phyloP scores from a whole-genome alignment of 2,329 filamentous ascomycete genomes.

The Microsporum audouinii region DNA sequence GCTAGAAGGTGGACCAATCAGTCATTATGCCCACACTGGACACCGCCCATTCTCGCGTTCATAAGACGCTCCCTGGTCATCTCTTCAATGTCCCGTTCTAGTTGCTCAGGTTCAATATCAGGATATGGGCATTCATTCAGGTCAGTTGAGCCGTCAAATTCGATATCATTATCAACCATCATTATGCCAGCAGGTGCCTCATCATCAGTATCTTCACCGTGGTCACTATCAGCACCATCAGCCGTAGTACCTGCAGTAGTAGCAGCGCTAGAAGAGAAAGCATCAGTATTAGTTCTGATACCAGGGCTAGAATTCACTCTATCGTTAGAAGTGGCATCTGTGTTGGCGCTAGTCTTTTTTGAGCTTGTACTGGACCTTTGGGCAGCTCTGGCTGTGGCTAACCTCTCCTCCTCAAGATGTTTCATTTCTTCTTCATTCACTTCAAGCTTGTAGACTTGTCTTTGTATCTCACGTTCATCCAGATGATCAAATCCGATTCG shows the following conservation, averaged over 20 bases:
- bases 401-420: slow-evolving; percentile 24
- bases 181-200: not conserved
- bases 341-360: not conserved
- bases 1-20: not conserved
- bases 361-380: not conserved
- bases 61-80: slow-evolving; percentile 23
- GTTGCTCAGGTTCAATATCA: slow-evolving; percentile 17
- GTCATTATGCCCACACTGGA: slow-evolving; percentile 10
- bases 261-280: not conserved
- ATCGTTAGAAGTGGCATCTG: not conserved
- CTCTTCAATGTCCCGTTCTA: slow-evolving; percentile 23
- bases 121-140: not conserved
- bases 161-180: not conserved
- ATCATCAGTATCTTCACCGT: not conserved
- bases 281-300: not conserved
- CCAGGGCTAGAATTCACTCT: not conserved
- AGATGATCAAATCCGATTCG: slow-evolving; percentile 60
- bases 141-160: not conserved
- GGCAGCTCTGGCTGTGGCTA: slow-evolving; percentile 18
- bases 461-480: slow-evolving; percentile 36
- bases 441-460: slow-evolving; percentile 32
- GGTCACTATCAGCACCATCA: not conserved
- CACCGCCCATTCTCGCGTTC: slow-evolving; percentile 11
- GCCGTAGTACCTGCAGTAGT: not conserved
- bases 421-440: slow-evolving; percentile 27